These are phyloP conservation scores for Pseudoperonospora humuli DNA, from an alignment of 352 stramenopile genomes.

Conservation along the genomic window DNA sequence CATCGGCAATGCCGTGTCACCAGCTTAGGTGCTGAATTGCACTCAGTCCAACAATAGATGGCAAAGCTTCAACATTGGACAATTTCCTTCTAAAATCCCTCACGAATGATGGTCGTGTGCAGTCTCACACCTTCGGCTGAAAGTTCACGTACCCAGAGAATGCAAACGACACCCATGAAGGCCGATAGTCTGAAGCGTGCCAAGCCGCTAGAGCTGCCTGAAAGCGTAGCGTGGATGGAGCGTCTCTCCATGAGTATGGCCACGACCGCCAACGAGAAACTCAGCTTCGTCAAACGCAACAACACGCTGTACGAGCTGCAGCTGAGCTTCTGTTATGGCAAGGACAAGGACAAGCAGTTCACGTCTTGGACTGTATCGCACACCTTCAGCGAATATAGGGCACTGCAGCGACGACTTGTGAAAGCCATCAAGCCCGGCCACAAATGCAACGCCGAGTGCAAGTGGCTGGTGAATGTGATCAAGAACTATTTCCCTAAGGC, in stretches of 20 bases:
- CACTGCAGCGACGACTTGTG: slow-evolving; percentile 37
- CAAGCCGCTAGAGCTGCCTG: slow-evolving; percentile 16
- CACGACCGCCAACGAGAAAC: slow-evolving; percentile 18
- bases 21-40: no score
- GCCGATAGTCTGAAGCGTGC: slow-evolving; percentile 15
- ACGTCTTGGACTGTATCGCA: slow-evolving; percentile 21
- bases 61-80: neutral
- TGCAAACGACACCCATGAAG: slow-evolving; percentile 5
- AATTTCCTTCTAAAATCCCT: slow-evolving; percentile 1
- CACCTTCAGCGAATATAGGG: slow-evolving; percentile 35
- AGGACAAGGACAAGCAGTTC: slow-evolving; percentile 2
- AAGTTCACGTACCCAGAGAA: neutral
- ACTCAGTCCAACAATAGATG: no score
- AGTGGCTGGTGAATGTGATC: slow-evolving; percentile 42
- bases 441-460: slow-evolving; percentile 50
- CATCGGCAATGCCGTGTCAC: no score
- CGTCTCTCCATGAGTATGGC: slow-evolving; percentile 18
- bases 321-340: slow-evolving; percentile 12
- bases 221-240: slow-evolving; percentile 26
- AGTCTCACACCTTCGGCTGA: slow-evolving; percentile 4
- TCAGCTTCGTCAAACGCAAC: slow-evolving; percentile 21
- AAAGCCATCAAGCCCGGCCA: slow-evolving; percentile 38
- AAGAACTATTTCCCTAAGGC: slow-evolving; percentile 44
- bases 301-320: slow-evolving; percentile 28
- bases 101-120: slow-evolving; percentile 4